phyloP scores from a whole-genome alignment of 2,329 filamentous ascomycete genomes.

The Acrodontium crateriforme region DNA sequence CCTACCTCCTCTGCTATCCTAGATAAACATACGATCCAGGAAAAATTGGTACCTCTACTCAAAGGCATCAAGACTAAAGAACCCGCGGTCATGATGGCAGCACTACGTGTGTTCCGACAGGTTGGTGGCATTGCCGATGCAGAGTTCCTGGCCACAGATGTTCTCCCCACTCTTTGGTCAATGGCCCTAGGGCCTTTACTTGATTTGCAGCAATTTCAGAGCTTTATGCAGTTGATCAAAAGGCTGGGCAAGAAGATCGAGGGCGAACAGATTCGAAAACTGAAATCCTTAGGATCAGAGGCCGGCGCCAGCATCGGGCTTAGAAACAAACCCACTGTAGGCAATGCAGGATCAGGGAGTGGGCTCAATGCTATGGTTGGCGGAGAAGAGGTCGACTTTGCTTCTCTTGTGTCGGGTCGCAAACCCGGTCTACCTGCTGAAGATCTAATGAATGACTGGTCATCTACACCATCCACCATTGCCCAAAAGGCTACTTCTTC shows the following conservation, averaged over 20 bases:
- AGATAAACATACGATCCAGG: constrained; percentile 96
- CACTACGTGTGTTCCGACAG: constrained; percentile 69
- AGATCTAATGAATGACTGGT: constrained; percentile 33
- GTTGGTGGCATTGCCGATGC: constrained; percentile 71
- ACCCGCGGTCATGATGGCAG: constrained; percentile 92
- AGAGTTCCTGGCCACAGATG: constrained; percentile 84
- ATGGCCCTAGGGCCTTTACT: constrained; percentile 86
- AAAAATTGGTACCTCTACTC: constrained; percentile 84
- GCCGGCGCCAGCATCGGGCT: constrained; percentile 1
- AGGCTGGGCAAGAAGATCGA: constrained; percentile 67
- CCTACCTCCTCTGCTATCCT: constrained; percentile 58
- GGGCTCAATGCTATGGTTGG: constrained; percentile 42
- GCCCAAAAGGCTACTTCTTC: too few relatives aligned
- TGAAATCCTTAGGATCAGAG: constrained; percentile 64
- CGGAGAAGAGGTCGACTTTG: constrained; percentile 65
- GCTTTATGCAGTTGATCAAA: constrained; percentile 83
- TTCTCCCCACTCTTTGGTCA: constrained; percentile 77
- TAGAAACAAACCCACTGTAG: background rate
- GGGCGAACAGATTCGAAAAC: constrained; percentile 72
- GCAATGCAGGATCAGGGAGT: too few relatives aligned
- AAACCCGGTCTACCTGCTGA: constrained; percentile 25
- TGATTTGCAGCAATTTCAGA: constrained; percentile 70
- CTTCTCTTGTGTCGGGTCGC: constrained; percentile 73
- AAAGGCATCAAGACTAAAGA: constrained; percentile 96
- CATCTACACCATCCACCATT: constrained; percentile 20